Conservation (phyloP, 2,329 filamentous ascomycete genomes). For the Penicillium sp. region DNA sequence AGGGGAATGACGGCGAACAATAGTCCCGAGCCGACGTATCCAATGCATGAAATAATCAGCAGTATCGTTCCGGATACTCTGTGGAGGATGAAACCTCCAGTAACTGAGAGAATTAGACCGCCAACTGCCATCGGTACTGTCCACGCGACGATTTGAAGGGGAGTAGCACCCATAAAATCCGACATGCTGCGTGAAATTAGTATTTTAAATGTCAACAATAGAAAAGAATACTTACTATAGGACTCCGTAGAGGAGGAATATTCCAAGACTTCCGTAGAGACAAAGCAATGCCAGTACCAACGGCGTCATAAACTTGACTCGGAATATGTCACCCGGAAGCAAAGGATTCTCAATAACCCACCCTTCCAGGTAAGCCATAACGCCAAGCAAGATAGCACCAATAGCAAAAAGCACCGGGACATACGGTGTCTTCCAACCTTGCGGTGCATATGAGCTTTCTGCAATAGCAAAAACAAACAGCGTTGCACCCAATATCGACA, state of each 20-base stretch:
- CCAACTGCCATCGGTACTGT: conserved; percentile 71
- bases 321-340: conserved; percentile 72
- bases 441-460: conserved; percentile 70
- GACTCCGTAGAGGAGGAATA: conserved; percentile 73
- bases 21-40: conserved; percentile 63
- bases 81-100: conserved; percentile 72
- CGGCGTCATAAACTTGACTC: conserved; percentile 70
- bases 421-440: conserved; percentile 76
- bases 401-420: conserved; percentile 69
- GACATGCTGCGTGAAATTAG: conserved; percentile 58
- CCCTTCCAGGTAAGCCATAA: conserved; percentile 73
- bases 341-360: conserved; percentile 72
- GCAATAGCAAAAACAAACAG: conserved; percentile 78
- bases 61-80: conserved; percentile 67
- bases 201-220: not conserved
- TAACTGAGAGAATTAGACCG: conserved; percentile 68
- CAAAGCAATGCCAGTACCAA: conserved; percentile 67
- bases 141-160: conserved; percentile 71
- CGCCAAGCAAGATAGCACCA: conserved; percentile 65
- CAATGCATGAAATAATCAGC: conserved; percentile 65
- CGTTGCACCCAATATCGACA: conserved; percentile 69
- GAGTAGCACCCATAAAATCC: conserved; percentile 63
- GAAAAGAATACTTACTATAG: conserved; percentile 61
- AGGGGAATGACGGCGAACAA: conserved; percentile 69
- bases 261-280: conserved; percentile 70